Base-by-base conservation (phyloP, 2,329 filamentous ascomycete species). In the Monosporascus sp. region DNA sequence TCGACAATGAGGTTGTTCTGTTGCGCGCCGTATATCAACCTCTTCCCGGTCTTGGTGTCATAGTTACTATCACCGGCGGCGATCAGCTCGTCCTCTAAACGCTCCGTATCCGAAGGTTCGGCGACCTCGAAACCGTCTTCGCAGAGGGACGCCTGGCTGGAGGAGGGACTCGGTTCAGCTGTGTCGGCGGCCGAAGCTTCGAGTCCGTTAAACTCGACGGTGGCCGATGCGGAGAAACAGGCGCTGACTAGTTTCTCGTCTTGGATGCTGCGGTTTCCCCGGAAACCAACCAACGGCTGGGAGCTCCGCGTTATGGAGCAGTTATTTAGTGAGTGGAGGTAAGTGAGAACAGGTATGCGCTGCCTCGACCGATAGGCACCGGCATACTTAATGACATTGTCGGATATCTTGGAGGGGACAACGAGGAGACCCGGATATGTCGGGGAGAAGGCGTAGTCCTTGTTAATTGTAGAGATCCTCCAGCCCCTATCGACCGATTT, bases 221-320 rank as follows among this genome's bases (percentile, higher is more conserved):
- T 71, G 38, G 73, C 75, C 14, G 84, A 85, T 9, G 89, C 91
- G 49, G 87, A 88, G 71, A 97, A 99, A 52, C 96, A 97, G 5
- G 94, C 90, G 22, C 89, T 87, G 20, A 99, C 86, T 5, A 99
- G 82, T 63, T 91, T 90, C 72, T 99, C 94, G 66, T 99, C 94
- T 69, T 99, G 94, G 35, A 96, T 89, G 65, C 92, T 97, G 44
- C 93, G 85, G 65, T 96, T 94, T 57, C 89, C 85, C 48, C 88
- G 84, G 24, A 97, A 82, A 15, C 94, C 94, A 2, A 93, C 88
- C 53, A 93, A 77, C 0, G 94, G 94, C 68, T 99, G 94, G 3
- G 93, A 96, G 66, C 91, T 96, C 67, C 94, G 82, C 2, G 93
- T 97, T 59, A 99, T 96, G 24, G 92, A 94, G 70, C 94, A 97